A percentile compares a stretch with the other conserved stretches of the same genome.
Conservation (phyloP, 163 green algal species). For the Prototheca wickerhamii region DNA sequence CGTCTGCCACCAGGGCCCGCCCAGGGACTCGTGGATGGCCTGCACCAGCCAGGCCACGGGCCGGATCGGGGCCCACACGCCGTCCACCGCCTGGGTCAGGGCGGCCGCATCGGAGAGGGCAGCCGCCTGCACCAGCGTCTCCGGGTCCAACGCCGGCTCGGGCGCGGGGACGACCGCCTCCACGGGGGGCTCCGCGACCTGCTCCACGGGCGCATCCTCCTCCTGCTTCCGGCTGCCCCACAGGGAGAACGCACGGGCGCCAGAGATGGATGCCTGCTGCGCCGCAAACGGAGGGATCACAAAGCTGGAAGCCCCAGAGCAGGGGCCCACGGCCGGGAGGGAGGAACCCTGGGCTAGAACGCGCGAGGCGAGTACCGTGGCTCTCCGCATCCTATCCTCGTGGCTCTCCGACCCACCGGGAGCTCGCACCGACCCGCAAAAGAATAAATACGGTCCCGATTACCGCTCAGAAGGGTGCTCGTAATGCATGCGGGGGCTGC, state of each 20-base stretch:
- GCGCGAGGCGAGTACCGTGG: not conserved
- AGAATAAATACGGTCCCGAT: too few relatives aligned
- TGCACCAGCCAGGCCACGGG: conserved; percentile 30
- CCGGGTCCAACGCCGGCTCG: not conserved
- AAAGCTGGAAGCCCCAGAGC: not conserved
- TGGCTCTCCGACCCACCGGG: too few relatives aligned
- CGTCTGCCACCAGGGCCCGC: conserved; percentile 36
- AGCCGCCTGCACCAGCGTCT: conserved; percentile 20
- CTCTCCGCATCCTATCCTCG: not conserved
- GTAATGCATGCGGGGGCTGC: too few relatives aligned
- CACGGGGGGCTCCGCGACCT: too few relatives aligned
- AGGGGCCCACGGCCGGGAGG: not conserved
- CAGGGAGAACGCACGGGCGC: too few relatives aligned
- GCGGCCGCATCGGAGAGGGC: conserved; percentile 23
- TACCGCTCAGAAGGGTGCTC: too few relatives aligned
- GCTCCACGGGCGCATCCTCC: not conserved
- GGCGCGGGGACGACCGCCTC: not conserved
- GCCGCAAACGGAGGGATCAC: too few relatives aligned
- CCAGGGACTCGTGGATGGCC: conserved; percentile 20
- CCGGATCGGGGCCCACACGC: conserved; percentile 26
- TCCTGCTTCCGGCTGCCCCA: not conserved
- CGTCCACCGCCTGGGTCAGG: conserved; percentile 19
- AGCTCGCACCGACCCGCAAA: too few relatives aligned
- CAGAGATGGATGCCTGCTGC: too few relatives aligned
- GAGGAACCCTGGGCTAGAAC: not conserved